These are phyloP conservation scores for Fusarium abutilonis DNA, from an alignment of 2,329 filamentous ascomycete species.

Conservation along the genomic window DNA sequence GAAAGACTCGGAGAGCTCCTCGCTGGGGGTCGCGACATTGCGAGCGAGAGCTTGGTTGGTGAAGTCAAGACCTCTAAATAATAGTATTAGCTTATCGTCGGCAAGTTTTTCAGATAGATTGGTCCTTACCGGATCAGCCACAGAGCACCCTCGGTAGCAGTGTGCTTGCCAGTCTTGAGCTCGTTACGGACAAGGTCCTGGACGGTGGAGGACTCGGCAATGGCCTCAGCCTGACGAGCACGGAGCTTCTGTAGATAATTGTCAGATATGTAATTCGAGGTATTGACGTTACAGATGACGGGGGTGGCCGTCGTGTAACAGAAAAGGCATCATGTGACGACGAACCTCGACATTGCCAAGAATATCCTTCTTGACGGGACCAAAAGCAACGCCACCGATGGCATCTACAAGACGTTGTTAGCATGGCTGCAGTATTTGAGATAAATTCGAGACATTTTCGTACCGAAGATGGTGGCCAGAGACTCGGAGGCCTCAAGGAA, in stretches of 20 bases:
- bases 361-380: conserved; percentile 91
- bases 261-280: conserved; percentile 30
- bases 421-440: background rate
- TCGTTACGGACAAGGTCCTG: conserved; percentile 89
- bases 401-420: conserved; percentile 58
- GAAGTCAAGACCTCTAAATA: conserved; percentile 87
- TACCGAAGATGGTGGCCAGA: conserved; percentile 87
- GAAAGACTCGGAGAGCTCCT: conserved; percentile 90
- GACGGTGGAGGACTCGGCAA: conserved; percentile 81
- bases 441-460: background rate
- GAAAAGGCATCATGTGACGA: conserved; percentile 4
- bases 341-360: conserved; percentile 87
- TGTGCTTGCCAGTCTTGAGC: conserved; percentile 88
- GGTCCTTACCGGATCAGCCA: conserved; percentile 83
- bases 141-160: conserved; percentile 85
- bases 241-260: conserved; percentile 77
- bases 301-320: conserved; percentile 2
- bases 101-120: background rate
- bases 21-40: conserved; percentile 73
- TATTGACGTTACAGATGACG: background rate
- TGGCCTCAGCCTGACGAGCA: conserved; percentile 80
- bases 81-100: background rate
- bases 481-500: conserved; percentile 94
- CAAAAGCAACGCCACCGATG: conserved; percentile 79
- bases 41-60: conserved; percentile 83